Conservation (phyloP, 169 alveolate genomes). For the Babesia bigemina region DNA sequence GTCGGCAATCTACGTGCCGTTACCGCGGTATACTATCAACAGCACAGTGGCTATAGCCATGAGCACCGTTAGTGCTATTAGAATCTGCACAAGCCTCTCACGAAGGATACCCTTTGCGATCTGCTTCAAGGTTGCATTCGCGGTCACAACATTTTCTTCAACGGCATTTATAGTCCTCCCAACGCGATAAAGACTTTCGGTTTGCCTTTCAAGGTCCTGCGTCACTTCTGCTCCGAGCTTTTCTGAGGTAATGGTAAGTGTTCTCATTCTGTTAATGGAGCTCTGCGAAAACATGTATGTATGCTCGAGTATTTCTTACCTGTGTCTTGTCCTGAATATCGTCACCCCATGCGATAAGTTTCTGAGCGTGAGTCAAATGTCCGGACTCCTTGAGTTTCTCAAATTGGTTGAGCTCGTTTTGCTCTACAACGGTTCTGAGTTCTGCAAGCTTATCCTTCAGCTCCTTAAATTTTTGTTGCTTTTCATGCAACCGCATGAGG, state of each 20-base stretch:
- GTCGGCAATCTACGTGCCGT: neutral
- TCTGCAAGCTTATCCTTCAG: constrained; percentile 48
- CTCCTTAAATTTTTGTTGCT: constrained; percentile 41
- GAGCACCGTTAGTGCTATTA: constrained; percentile 36
- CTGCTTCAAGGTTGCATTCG: constrained; percentile 52
- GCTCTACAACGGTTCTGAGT: constrained; percentile 49
- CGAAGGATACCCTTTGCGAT: constrained; percentile 57
- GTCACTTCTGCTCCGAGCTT: constrained; percentile 92
- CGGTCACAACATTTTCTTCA: constrained; percentile 55
- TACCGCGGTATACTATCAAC: constrained; percentile 30
- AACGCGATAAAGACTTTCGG: constrained; percentile 54
- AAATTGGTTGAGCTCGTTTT: constrained; percentile 25
- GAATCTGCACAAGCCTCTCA: constrained; percentile 46
- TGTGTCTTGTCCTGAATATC: constrained; percentile 70
- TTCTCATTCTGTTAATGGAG: constrained; percentile 64
- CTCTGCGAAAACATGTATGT: constrained; percentile 16
- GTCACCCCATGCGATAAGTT: constrained; percentile 70
- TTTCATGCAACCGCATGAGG: constrained; percentile 42
- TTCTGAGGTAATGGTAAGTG: constrained; percentile 90
- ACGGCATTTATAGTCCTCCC: constrained; percentile 44
- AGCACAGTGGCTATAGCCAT: constrained; percentile 20
- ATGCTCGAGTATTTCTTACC: constrained; percentile 11
- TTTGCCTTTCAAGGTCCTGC: constrained; percentile 87
- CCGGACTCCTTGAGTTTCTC: constrained; percentile 37
- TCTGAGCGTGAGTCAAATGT: constrained; percentile 37